phyloP scores from a whole-genome alignment of 2,329 filamentous ascomycete genomes.

The Penicillium oxalicum region DNA sequence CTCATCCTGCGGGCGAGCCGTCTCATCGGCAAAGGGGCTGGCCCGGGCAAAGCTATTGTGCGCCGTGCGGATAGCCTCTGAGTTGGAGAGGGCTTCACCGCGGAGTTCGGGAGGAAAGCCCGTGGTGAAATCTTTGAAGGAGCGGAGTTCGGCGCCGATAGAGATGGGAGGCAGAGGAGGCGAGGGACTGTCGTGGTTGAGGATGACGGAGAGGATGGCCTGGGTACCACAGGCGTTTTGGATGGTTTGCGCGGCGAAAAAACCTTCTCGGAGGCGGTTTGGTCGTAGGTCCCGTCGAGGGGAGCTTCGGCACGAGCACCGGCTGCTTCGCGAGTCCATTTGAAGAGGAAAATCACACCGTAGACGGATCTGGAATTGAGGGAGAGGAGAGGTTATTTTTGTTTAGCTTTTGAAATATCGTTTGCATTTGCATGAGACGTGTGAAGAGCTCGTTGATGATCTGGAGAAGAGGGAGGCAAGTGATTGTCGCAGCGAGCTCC shows the following conservation, averaged over 20 bases:
- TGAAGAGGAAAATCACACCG: conserved; percentile 98
- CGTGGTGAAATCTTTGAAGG: conserved; percentile 85
- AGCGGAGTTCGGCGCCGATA: conserved; percentile 63
- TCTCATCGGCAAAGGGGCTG: conserved; percentile 91
- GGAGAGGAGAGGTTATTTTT: background rate
- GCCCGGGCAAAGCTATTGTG: conserved; percentile 88
- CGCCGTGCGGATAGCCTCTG: conserved; percentile 64
- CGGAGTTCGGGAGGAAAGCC: conserved; percentile 71
- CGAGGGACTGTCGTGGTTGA: conserved; percentile 62
- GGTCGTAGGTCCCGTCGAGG: conserved; percentile 76
- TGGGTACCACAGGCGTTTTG: conserved; percentile 98
- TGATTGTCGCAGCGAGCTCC: background rate
- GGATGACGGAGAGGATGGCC: conserved; percentile 80
- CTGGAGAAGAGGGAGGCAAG: background rate
- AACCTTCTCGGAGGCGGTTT: conserved; percentile 68
- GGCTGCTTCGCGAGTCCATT: conserved; percentile 59
- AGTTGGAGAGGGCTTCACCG: conserved; percentile 66
- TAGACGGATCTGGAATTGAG: conserved; percentile 62
- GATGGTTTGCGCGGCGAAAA: conserved; percentile 95
- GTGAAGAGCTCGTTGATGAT: too few relatives aligned
- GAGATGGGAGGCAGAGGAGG: conserved; percentile 47
- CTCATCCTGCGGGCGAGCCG: conserved; percentile 62
- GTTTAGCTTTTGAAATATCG: too few relatives aligned
- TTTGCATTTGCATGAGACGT: too few relatives aligned
- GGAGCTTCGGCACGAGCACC: conserved; percentile 62